Base-by-base conservation (phyloP, 306 rosid genomes). In the Canavalia ensiformis region DNA sequence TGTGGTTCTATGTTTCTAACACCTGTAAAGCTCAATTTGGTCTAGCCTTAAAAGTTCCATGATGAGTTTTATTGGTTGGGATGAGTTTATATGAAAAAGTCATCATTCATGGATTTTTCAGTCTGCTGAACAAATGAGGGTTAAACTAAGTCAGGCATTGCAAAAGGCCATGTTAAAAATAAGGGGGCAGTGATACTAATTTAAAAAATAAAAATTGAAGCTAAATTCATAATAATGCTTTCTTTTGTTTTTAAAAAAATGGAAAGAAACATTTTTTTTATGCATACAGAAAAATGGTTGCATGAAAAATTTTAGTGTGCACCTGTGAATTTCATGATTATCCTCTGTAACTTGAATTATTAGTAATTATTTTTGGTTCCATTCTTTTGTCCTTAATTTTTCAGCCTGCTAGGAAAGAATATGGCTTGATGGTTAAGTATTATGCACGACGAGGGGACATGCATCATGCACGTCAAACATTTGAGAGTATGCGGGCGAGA, bases 401-500 rank as follows among this genome's bases (percentile, higher is more conserved):
- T 68, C 87, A 95, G 99, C 98, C 99, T 86, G 92, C 99, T 69
- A 89, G 98, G 85, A 94, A 90, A 80, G 98, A 95, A 79, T 95
- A 95, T 77, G 94, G 99, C 18, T 83, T 95, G 89, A 89, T 95
- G 98, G 89, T 95, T 80, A 95, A 88, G 85, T 91, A 89, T 85
- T 93, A 95, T 83, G 98, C 97, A 29, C 89, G 99, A 69, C 88
- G 98, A 81, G 99, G 99, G 77, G 98, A 95, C 83, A 90, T 90
- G 97, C 92, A 95, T 81, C 94, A 81, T 76, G 99, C 99, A 50
- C 97, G 99, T 25, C 93, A 90, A 86, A 88, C 91, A 30, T 95
- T 95, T 87, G 99, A 93, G 88, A 88, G 93, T 83, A 95, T 95
- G 99, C 91, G 98, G 11, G 99, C 94, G 3, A 91, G 98, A 84